Base-by-base conservation (phyloP, 495 filamentous ascomycete species). In the Neurospora africana region DNA sequence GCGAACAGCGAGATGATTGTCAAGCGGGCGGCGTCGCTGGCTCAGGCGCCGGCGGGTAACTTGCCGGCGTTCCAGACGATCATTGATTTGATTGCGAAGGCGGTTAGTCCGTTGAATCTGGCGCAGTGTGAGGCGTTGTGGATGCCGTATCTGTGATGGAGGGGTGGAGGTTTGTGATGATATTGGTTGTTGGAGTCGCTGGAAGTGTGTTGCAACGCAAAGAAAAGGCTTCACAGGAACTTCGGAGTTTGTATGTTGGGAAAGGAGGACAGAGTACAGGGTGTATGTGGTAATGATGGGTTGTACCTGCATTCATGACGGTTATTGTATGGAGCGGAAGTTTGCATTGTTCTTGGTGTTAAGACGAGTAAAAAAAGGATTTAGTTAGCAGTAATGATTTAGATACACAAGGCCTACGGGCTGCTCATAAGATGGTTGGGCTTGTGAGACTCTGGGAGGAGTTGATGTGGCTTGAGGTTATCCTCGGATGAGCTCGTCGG, bases 21-120 rank as follows among this genome's bases (percentile, higher is more conserved):
- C 58, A 97, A 94, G 82, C 90, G 91, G 74, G 94, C 94, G 39
- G 86, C 93, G 68, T 92, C 89, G 77, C 84, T 98, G 44, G 94
- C 94, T 23, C 87, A 87, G 77, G 81, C 84, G 40, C 88, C 90
- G 5, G 81, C 76, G 36, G 83, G 81, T 80, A 90, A 91, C 73
- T 83, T 98, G 75, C 96, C 96, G 39, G 95, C 94, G 47, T 97
- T 95, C 78, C 96, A 99, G 84, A 98, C 93, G 35, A 92, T 97
- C 39, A 93, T 98, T 75, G 96, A 99, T 83, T 79, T 94, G 76
- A 91, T 99, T 71, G 89, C 90, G 17, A 88, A 87, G 82, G 92
- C 93, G 13, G 92, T 94, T 27, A 94, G 97, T 80, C 95, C 95
- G 23, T 87, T 90, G 84, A 90, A 93, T 79, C 79, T 99, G 80